phyloP scores from a whole-genome alignment of 2,329 filamentous ascomycete genomes.

The Alternaria triticimaculans region DNA sequence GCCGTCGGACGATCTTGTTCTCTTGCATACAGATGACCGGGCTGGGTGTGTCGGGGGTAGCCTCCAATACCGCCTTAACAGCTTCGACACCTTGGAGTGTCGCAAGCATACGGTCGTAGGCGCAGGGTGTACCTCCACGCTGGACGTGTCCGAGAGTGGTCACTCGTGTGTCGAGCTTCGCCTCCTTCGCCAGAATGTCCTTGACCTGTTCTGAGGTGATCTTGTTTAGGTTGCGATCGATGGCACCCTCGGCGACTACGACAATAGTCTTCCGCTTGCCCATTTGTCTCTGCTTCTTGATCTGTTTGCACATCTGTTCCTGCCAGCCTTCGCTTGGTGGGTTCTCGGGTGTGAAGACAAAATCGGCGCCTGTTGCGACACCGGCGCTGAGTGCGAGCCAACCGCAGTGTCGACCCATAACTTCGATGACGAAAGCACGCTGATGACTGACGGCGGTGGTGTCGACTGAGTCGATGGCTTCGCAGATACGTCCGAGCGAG shows the following conservation, averaged over 20 bases:
- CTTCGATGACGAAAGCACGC: constrained; percentile 90
- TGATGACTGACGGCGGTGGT: constrained; percentile 94
- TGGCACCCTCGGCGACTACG: constrained; percentile 92
- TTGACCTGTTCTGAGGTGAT: constrained; percentile 85
- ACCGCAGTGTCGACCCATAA: constrained; percentile 97
- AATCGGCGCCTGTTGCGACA: constrained; percentile 93
- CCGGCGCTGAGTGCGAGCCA: constrained; percentile 97
- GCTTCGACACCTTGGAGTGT: constrained; percentile 73
- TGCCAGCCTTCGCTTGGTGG: constrained; percentile 88
- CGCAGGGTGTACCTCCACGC: constrained; percentile 87
- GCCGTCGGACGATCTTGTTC: constrained; percentile 94
- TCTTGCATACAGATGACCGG: constrained; percentile 96
- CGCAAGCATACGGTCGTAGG: constrained; percentile 91
- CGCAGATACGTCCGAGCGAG: constrained; percentile 88
- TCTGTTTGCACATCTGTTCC: constrained; percentile 46
- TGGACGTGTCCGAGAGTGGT: constrained; percentile 98
- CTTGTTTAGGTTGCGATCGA: constrained; percentile 74
- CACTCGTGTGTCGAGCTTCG: constrained; percentile 88
- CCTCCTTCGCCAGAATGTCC: constrained; percentile 79
- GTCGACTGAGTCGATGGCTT: constrained; percentile 96
- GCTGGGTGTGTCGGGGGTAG: constrained; percentile 83
- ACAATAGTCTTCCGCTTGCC: constrained; percentile 98
- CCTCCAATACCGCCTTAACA: constrained; percentile 43
- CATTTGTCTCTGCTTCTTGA: constrained; percentile 74
- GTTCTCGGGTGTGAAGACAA: constrained; percentile 95